Evolutionary conservation across 306 rosid genomes (phyloP), one percentile per base, ranked within the genome.

Genomic region (Glycine latifolia): DNA sequence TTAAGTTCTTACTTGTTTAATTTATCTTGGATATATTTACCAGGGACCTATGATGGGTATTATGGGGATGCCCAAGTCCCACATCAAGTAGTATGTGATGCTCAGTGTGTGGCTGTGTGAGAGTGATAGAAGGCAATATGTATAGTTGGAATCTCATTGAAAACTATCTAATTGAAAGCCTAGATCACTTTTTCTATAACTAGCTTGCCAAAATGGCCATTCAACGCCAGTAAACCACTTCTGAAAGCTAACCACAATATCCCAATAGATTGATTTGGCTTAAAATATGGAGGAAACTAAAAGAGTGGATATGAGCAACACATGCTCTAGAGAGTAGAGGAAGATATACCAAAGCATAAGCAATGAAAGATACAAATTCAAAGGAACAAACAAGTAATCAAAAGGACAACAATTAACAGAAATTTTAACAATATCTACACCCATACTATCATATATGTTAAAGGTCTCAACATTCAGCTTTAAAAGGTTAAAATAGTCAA

Each of bases 161-260:
- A 59, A 75, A n/a, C 46, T 14, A 20, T 61, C 69, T 46, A 47
- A 60, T 44, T 3, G 58, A 59, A 75, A 58, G 44, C 58, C 78
- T 11, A 37, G 31, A 39, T 72, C 6, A n/a, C 26, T 54, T 53
- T 6, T 73, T 53, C 50, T 39, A 53, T 43, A 43, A 43, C 47
- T 7, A 43, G 47, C 8, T 43, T 3, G 47, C 47, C 47, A 43
- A 43, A 43, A 35, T 33, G 35, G n/a, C 63, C 65, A 73, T 10
- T 54, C 67, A 74, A 73, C n/a, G 6, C 20, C 44, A 50, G 26
- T 15, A 56, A 37, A 56, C 10, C 53, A 35, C 67, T 39, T 74
- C 16, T 8, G 11, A 74, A 15, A 55, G 17, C 52, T 5, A 39
- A 58, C 17, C 66, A 39, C 35, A 48, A 26, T 12, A 31, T 50